Evolutionary conservation across 1,284 basidiomycete genomes (phyloP).

Genomic region (Boletus mariae): DNA sequence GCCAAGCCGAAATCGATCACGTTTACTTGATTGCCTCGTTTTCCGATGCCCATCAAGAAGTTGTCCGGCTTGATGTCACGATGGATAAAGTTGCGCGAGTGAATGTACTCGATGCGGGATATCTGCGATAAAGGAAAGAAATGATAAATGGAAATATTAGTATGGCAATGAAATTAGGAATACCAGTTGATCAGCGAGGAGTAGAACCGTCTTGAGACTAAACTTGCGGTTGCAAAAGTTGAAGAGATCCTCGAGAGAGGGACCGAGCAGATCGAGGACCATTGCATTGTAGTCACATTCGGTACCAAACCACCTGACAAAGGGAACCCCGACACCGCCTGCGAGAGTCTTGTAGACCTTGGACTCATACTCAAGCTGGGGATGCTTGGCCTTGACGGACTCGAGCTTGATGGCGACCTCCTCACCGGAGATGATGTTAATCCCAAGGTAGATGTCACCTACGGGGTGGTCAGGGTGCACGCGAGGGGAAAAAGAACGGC

Average conservation of each 20-base stretch:
- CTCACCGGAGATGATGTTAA: slow-evolving; percentile 99
- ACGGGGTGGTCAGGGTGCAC: not conserved
- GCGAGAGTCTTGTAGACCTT: slow-evolving; percentile 97
- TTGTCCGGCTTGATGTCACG: slow-evolving; percentile 99
- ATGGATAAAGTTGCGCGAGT: slow-evolving; percentile 99
- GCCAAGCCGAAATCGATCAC: slow-evolving; percentile 99
- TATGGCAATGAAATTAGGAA: slow-evolving; percentile 25
- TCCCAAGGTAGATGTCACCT: slow-evolving; percentile 99
- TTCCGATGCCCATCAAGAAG: slow-evolving; percentile 99
- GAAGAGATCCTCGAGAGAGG: slow-evolving; percentile 98
- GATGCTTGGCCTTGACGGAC: slow-evolving; percentile 99
- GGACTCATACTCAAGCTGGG: slow-evolving; percentile 99
- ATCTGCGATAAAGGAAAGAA: slow-evolving; percentile 54
- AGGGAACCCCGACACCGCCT: slow-evolving; percentile 97
- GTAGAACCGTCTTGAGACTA: slow-evolving; percentile 93
- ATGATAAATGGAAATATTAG: not conserved
- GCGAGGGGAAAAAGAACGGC: not conserved
- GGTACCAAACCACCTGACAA: slow-evolving; percentile 97
- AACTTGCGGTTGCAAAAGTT: slow-evolving; percentile 99
- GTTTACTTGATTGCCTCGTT: slow-evolving; percentile 99
- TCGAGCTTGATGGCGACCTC: slow-evolving; percentile 99
- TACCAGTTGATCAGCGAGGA: slow-evolving; percentile 96
- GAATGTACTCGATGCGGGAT: slow-evolving; percentile 98
- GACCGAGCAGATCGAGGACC: slow-evolving; percentile 97
- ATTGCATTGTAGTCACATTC: slow-evolving; percentile 99